Evolutionary conservation across 164 flowering plant genomes (phyloP), one percentile per base, ranked within the genome.

Genomic region (Nymphaea thermarum): DNA sequence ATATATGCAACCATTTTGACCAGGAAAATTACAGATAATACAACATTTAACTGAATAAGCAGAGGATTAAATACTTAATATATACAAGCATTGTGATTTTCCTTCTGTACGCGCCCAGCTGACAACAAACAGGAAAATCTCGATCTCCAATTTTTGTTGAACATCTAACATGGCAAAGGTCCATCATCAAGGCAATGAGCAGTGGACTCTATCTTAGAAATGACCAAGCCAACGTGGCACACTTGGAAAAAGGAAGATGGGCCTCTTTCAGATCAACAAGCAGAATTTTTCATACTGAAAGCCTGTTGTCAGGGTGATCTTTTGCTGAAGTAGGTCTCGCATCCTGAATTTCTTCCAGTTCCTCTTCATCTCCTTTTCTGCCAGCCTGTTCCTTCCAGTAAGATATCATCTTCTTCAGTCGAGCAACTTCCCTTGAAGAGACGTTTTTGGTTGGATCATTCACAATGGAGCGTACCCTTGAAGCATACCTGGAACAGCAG

Each of bases 311-410:
- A 15, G 57, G 57, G 57, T 51, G 57, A 8, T 51, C 57, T 15
- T 15, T 51, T 51, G 57, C 36, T 25, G 36, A 51, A 8, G 57
- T 10, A 51, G 74, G 60, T 6, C 88, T 80, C 64, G 86, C 91
- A 14, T 89, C 97, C 78, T 82, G 87, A 60, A 95, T 88, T 72
- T 95, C 99, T 75, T 90, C 98, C 6, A 85, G 74, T 1, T 92
- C 98, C 60, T 95, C 99, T 25, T 88, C 87, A 11, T 90, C 92
- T 2, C 80, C 85, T 66, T 76, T 89, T 76, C 74, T 86, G 6
- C 97, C 99, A 6, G 99, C 99, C 74, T 90, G 96, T 62, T 90
- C 98, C 76, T 88, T 95, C 97, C 98, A 95, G 73, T 92, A 86
- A 6, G 90, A 85, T 12, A 95, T 93, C 71, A 89, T 59, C 75